Evolutionary conservation across 129 eudicot genomes (phyloP).

Genomic region (Saposhnikovia divaricata): DNA sequence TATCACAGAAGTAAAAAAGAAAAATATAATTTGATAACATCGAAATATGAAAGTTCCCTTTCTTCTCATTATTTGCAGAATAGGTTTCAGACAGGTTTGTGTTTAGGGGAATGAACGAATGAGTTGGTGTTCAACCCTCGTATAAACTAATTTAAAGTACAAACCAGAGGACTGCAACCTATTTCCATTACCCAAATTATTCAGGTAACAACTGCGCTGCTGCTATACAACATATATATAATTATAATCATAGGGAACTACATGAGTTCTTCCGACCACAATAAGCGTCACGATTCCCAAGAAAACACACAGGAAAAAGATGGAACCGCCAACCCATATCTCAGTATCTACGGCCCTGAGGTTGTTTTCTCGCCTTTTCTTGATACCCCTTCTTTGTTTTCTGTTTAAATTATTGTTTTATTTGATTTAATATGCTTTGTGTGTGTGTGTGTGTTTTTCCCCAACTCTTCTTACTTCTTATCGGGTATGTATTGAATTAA

Average conservation of each 20-base stretch:
- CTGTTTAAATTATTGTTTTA: neutral
- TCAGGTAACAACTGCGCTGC: neutral
- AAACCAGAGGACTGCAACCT: no score
- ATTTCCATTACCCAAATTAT: no score
- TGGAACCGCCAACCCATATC: slow-evolving; percentile 27
- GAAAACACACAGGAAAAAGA: neutral
- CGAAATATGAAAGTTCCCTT: no score
- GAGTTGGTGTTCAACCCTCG: no score
- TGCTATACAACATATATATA: no score
- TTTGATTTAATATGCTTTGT: neutral
- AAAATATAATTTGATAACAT: no score
- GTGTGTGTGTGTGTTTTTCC: neutral
- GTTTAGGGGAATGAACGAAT: neutral
- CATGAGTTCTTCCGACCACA: neutral
- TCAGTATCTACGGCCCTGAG: slow-evolving; percentile 67
- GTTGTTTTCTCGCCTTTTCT: slow-evolving; percentile 14
- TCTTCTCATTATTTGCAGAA: neutral
- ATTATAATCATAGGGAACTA: neutral
- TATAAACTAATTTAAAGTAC: no score
- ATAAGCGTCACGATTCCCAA: neutral
- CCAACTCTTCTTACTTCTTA: neutral
- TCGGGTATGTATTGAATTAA: neutral
- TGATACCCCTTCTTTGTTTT: neutral
- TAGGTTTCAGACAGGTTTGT: neutral
- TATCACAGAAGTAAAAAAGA: no score